phyloP scores from a whole-genome alignment of 805 yeast species.

The Kodamaea leandrae region DNA sequence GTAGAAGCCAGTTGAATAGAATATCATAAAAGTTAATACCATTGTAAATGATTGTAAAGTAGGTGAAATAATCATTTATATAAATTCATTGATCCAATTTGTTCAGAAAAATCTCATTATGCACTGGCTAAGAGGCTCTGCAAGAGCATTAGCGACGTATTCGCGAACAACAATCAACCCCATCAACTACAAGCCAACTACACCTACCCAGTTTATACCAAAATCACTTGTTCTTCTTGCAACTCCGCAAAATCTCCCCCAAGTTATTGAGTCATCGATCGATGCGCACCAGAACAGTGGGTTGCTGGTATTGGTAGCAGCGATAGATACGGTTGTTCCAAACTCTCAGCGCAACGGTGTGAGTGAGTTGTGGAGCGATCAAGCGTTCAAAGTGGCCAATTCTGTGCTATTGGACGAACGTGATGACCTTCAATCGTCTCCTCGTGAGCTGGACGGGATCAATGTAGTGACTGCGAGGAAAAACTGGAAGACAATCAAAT shows the following conservation, averaged over 20 bases:
- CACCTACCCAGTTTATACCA: conserved; percentile 16
- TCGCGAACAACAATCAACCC: conserved; percentile 12
- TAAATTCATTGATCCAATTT: too few relatives aligned
- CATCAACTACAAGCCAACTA: conserved; percentile 1
- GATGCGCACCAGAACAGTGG: conserved; percentile 20
- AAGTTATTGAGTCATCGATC: conserved; percentile 31
- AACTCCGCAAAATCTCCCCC: conserved; percentile 34
- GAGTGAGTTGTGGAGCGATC: conserved; percentile 39
- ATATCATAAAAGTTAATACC: too few relatives aligned
- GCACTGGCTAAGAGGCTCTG: background rate
- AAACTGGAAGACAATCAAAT: conserved; percentile 37
- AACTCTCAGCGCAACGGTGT: conserved; percentile 33
- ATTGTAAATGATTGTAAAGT: too few relatives aligned
- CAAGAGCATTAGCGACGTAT: background rate
- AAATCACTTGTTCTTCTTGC: conserved; percentile 34
- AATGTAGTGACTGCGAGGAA: conserved; percentile 33
- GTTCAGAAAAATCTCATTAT: too few relatives aligned
- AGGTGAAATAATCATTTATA: background rate
- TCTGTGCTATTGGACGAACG: conserved; percentile 21
- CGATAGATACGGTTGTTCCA: conserved; percentile 37
- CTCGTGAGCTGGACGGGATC: conserved; percentile 35
- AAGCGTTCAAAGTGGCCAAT: conserved; percentile 18
- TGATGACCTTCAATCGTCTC: conserved; percentile 23
- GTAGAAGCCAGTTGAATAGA: background rate
- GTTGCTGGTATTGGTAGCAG: conserved; percentile 40